These are phyloP conservation scores for Daldinia childiae DNA, from an alignment of 495 filamentous ascomycete genomes.

Conservation along the genomic window DNA sequence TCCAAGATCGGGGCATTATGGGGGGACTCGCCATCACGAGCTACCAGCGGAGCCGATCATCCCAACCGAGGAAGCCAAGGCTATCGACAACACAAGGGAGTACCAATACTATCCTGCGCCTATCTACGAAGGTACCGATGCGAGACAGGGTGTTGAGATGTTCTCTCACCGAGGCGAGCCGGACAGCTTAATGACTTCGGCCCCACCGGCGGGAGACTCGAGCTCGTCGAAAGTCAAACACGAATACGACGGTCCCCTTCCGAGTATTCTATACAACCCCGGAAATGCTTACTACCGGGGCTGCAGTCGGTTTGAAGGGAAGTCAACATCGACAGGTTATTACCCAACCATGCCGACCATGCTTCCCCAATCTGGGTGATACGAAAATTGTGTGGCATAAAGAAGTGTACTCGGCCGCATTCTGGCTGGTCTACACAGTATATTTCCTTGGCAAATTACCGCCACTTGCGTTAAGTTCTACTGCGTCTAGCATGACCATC, in stretches of 20 bases:
- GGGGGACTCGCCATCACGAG: conserved; percentile 54
- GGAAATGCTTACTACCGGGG: conserved; percentile 49
- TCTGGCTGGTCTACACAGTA: conserved; percentile 23
- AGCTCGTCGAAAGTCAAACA: conserved; percentile 53
- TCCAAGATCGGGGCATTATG: conserved; percentile 50
- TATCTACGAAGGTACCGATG: conserved; percentile 55
- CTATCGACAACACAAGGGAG: conserved; percentile 53
- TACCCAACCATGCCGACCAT: conserved; percentile 57
- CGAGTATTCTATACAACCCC: conserved; percentile 53
- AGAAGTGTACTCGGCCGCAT: conserved; percentile 8
- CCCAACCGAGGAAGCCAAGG: conserved; percentile 57
- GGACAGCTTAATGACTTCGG: conserved; percentile 43
- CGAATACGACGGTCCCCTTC: conserved; percentile 53
- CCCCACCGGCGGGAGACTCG: conserved; percentile 31
- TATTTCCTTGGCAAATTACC: conserved; percentile 19
- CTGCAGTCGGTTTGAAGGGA: conserved; percentile 58
- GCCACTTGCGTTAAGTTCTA: conserved; percentile 16
- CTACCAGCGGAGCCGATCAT: conserved; percentile 56
- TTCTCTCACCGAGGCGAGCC: conserved; percentile 52
- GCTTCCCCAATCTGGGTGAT: conserved; percentile 46
- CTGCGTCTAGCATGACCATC: conserved; percentile 34
- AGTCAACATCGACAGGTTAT: conserved; percentile 53
- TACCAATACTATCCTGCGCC: conserved; percentile 59
- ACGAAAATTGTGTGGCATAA: background rate
- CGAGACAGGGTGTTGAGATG: conserved; percentile 55